Conservation (phyloP, 106 monocot genomes). For the Narthecium ossifragum region DNA sequence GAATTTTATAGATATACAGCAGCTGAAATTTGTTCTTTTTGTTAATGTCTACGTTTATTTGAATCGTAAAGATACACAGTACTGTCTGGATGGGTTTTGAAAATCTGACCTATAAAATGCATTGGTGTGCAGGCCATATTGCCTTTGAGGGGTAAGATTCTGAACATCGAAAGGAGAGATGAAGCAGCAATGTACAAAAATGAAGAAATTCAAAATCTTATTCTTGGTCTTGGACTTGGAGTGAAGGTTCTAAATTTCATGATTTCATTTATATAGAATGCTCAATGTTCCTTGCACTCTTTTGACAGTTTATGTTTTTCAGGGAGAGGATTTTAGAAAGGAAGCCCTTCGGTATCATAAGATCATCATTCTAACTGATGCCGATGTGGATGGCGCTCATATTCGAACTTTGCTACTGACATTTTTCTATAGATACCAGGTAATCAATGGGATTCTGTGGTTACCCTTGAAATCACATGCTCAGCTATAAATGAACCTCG, state of each 20-base stretch:
- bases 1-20: too few relatives aligned
- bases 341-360: constrained; percentile 92
- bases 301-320: constrained; percentile 14
- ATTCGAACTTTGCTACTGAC: constrained; percentile 94
- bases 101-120: too few relatives aligned
- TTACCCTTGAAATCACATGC: too few relatives aligned
- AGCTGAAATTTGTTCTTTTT: too few relatives aligned
- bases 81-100: too few relatives aligned
- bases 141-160: constrained; percentile 93
- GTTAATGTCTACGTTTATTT: too few relatives aligned
- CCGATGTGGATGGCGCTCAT: constrained; percentile 99
- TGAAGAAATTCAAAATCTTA: constrained; percentile 98
- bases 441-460: constrained; percentile 5
- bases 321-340: constrained; percentile 98
- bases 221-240: constrained; percentile 95
- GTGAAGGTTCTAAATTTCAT: constrained; percentile 85
- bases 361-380: constrained; percentile 98
- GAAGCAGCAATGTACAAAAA: constrained; percentile 99
- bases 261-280: constrained; percentile 1
- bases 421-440: constrained; percentile 99
- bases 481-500: too few relatives aligned
- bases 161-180: constrained; percentile 95
- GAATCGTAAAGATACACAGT: too few relatives aligned
- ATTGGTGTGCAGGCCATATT: constrained; percentile 90
- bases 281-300: neutral